Base-by-base conservation (phyloP, 2,329 filamentous ascomycete genomes). In the Anthostomella pinea region DNA sequence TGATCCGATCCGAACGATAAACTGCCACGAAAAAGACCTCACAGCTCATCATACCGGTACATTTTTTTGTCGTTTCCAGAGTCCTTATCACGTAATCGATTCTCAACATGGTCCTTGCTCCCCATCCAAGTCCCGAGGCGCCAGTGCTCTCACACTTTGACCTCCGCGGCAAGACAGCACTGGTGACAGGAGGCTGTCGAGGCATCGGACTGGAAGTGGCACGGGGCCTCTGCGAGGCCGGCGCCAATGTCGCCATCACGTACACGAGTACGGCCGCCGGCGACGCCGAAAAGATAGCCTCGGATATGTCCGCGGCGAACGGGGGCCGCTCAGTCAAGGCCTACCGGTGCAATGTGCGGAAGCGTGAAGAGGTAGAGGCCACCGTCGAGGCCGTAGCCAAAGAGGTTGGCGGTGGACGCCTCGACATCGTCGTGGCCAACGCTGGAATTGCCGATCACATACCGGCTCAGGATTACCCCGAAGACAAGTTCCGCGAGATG, bases 341-440 rank as follows among this genome's bases (percentile, higher is more conserved):
- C 5, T 67, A 64, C 47, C 52, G 58, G 38, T 63, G 57, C 50
- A 53, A 68, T 24, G 65, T 69, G 3, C 50, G 48, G 7, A 55
- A 55, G 33, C 48, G 50, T 0, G 50, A 49, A 8, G 45, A 51
- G 4, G 52, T 64, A 2, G 54, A 60, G 35, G 48, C 51, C 3
- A 50, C 57, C 29, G 54, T 64, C 33, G 39, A 64, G 2, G 41
- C 51, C 3, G 62, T 62, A 0, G 58, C 60, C 8, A 48, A 56
- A 25, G 66, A 67, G 13, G 51, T 67, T 11, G 62, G 60, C 24
- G 57, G 59, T 4, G 61, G 63, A 18, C 33, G 35, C 9, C 46
- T 69, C 4, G 63, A 68, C 40, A 55, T 69, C 20, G 51, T 66
- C 14, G 64, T 69, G 2, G 66, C 65, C 14, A 69, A 69, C 31